These are phyloP conservation scores for Metschnikowia continentalis DNA, from an alignment of 805 yeast species.

Conservation along the genomic window DNA sequence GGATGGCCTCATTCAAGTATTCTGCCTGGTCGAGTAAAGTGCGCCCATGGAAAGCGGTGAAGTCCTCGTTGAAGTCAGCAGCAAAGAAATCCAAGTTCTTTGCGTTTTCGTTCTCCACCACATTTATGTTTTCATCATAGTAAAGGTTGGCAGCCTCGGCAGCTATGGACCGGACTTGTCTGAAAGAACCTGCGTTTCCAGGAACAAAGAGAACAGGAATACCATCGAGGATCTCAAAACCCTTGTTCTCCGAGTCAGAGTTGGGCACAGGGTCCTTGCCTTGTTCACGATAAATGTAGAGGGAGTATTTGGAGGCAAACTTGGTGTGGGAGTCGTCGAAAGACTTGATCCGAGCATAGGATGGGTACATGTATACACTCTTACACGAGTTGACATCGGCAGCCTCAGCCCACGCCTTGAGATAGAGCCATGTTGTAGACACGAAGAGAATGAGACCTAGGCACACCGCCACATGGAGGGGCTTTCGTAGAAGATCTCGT, in stretches of 20 bases:
- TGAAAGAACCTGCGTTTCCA: constrained; percentile 94
- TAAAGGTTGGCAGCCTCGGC: constrained; percentile 64
- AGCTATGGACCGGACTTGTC: constrained; percentile 90
- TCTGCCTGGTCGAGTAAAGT: constrained; percentile 93
- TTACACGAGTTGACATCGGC: constrained; percentile 49
- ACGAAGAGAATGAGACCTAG: constrained; percentile 10
- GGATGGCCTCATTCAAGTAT: constrained; percentile 82
- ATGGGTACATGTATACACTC: constrained; percentile 75
- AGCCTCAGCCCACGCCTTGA: constrained; percentile 17
- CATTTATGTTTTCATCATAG: constrained; percentile 29
- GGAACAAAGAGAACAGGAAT: constrained; percentile 91
- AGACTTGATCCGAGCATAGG: constrained; percentile 69
- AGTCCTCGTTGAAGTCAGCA: constrained; percentile 93
- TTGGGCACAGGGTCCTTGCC: constrained; percentile 56
- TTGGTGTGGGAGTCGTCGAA: constrained; percentile 68
- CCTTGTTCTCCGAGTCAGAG: constrained; percentile 34
- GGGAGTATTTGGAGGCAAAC: constrained; percentile 77
- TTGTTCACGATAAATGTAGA: constrained; percentile 84
- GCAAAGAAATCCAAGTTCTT: constrained; percentile 76
- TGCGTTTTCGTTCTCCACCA: constrained; percentile 25
- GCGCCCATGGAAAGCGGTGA: constrained; percentile 93
- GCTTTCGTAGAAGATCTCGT: constrained; percentile 13
- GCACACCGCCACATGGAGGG: constrained; percentile 13
- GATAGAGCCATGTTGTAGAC: constrained; percentile 10
- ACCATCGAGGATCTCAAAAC: constrained; percentile 47